Base-by-base conservation (phyloP, 495 filamentous ascomycete genomes). In the Aspergillus diversus region DNA sequence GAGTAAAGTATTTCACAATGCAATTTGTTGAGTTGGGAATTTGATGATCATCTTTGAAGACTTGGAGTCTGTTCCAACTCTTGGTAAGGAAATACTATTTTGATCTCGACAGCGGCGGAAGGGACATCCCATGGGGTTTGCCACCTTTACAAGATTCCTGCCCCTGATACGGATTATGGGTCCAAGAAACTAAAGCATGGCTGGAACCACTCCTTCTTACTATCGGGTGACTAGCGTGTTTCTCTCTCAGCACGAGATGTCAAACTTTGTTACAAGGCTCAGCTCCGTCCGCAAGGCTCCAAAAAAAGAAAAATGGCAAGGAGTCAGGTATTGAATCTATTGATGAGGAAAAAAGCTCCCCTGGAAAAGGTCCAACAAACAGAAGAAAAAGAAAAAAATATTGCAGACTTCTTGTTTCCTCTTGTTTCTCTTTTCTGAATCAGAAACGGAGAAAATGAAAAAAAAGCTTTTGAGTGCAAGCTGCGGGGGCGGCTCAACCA, bases 181-280 rank as follows among this genome's bases (percentile, higher is more conserved):
- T 9, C 47, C n/a, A 50, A 50, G 9, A 27, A 27, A 27, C 47
- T 50, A 27, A 43, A 43, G 39, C 39, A 43, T 13, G 8, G 39
- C 11, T 39, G 15, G 37, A 17, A 39, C 49, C 34, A 27, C 59
- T 49, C 7, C 59, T 62, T 52, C 50, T 52, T 57, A 57, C 37
- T 51, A 50, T 1, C 21, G 47, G 47, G 8, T 50, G 9, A 57
- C 46, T 52, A 63, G 52, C 27, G 17, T 50, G 32, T 33, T 43
- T 34, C 4, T n/a, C 11, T 54, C 8, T 17, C 53, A 42, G 57
- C 60, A 62, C 52, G 53, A 62, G 60, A 50, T 62, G 53, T 57
- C 60, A 62, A 62, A 56, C 51, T 55, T 39, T 55, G 59, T 49
- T 55, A 47, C 13, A 16, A 27, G 21, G 21, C 21, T 27, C 21